phyloP scores from a whole-genome alignment of 2,329 filamentous ascomycete species.

The Lachnum nothofagi region DNA sequence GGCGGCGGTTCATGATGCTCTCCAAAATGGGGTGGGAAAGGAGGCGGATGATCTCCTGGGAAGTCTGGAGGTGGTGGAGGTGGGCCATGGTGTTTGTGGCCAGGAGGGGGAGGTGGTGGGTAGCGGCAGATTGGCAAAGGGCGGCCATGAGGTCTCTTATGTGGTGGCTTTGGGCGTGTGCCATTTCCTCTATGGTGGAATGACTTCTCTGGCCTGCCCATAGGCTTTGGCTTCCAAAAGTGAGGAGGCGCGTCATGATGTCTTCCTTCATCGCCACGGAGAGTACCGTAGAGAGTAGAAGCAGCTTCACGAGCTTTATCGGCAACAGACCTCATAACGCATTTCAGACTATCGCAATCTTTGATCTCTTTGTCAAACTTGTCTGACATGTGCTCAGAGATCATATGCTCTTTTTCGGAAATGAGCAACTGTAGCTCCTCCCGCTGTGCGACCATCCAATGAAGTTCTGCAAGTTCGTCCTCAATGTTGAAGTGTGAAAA shows the following conservation, averaged over 20 bases:
- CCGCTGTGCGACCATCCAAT: slow-evolving; percentile 40
- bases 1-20: slow-evolving; percentile 2
- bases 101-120: slow-evolving; percentile 21
- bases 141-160: slow-evolving; percentile 26
- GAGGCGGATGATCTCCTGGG: too few species aligned
- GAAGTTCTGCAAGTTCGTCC: slow-evolving; percentile 41
- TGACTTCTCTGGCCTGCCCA: slow-evolving; percentile 15
- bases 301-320: slow-evolving; percentile 37
- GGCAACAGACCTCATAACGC: slow-evolving; percentile 39
- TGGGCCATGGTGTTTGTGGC: slow-evolving; percentile 3
- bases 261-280: slow-evolving; percentile 17
- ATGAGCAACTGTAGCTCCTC: slow-evolving; percentile 41
- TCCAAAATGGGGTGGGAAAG: neutral
- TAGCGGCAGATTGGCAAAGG: slow-evolving; percentile 30
- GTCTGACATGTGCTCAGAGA: slow-evolving; percentile 33
- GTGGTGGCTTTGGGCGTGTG: slow-evolving; percentile 22
- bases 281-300: slow-evolving; percentile 32
- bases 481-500: slow-evolving; percentile 32
- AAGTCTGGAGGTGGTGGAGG: slow-evolving; percentile 13
- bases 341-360: slow-evolving; percentile 41
- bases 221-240: slow-evolving; percentile 19
- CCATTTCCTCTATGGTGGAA: slow-evolving; percentile 21
- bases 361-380: slow-evolving; percentile 32
- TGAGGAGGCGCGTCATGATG: slow-evolving; percentile 13
- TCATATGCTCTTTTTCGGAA: slow-evolving; percentile 36